Evolutionary conservation across 768 basidiomycete genomes (phyloP).

Genomic region (Cubamyces lactineus): DNA sequence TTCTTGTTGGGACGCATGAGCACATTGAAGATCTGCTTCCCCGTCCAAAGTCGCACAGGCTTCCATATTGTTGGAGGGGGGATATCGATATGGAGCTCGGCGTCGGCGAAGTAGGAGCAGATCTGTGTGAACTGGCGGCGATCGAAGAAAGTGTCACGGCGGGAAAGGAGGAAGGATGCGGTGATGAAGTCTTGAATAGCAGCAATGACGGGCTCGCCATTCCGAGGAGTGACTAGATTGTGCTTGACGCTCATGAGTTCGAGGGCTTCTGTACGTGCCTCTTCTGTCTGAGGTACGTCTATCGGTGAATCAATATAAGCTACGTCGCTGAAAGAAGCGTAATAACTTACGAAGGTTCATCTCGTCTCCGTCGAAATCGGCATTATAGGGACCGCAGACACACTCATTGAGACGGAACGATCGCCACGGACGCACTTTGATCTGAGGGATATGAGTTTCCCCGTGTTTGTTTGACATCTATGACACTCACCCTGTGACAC

Average conservation of each 20-base stretch:
- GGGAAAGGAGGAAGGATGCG: slow-evolving; percentile 93
- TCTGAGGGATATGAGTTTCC: slow-evolving; percentile 41
- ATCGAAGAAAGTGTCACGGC: slow-evolving; percentile 90
- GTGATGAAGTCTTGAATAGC: slow-evolving; percentile 99
- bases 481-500: slow-evolving; percentile 83
- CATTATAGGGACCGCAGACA: slow-evolving; percentile 98
- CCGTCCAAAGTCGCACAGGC: slow-evolving; percentile 93
- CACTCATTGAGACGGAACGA: slow-evolving; percentile 98
- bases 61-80: slow-evolving; percentile 96
- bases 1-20: slow-evolving; percentile 92
- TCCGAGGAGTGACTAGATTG: slow-evolving; percentile 96
- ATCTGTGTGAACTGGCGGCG: slow-evolving; percentile 95
- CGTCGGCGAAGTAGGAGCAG: slow-evolving; percentile 92
- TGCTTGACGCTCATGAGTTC: slow-evolving; percentile 97
- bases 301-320: neutral
- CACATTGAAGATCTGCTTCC: slow-evolving; percentile 97
- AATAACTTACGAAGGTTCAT: slow-evolving; percentile 92
- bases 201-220: slow-evolving; percentile 98
- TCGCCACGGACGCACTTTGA: slow-evolving; percentile 95
- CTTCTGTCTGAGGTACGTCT: slow-evolving; percentile 99
- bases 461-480: neutral
- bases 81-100: slow-evolving; percentile 89
- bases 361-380: slow-evolving; percentile 99
- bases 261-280: slow-evolving; percentile 94
- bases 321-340: neutral